phyloP scores from a whole-genome alignment of 768 basidiomycete species.

The Termitomyces sp. region DNA sequence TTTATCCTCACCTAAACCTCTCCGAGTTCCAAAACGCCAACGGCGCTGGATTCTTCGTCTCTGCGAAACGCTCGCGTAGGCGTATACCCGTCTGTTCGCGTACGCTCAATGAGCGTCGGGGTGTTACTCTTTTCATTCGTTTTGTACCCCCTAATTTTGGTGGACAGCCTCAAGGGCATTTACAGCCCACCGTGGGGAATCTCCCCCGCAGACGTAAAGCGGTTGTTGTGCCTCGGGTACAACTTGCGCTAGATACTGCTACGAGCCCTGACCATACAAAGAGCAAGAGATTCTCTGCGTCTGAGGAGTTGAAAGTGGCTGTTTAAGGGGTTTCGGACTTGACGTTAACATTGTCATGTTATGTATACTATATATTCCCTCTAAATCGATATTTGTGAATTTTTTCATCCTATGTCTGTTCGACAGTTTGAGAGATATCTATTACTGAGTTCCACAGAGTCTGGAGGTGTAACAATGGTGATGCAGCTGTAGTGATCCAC shows the following conservation, averaged over 20 bases:
- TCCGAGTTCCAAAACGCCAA: background rate
- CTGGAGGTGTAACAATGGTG: too few species aligned
- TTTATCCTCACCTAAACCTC: background rate
- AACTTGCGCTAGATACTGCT: too few species aligned
- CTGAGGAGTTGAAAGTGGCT: background rate
- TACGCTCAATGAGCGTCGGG: slow-evolving; percentile 9
- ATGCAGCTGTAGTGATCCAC: too few species aligned
- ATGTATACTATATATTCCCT: background rate
- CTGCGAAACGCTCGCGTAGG: background rate
- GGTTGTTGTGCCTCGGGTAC: background rate
- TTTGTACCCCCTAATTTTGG: slow-evolving; percentile 4
- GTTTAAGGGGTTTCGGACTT: background rate
- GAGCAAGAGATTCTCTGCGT: background rate
- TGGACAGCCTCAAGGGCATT: slow-evolving; percentile 13
- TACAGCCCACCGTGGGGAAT: slow-evolving; percentile 6
- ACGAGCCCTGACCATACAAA: background rate
- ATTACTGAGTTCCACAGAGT: too few species aligned
- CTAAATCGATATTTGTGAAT: background rate
- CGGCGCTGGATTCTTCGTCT: slow-evolving; percentile 2
- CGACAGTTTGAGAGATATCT: too few species aligned
- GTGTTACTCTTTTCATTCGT: slow-evolving; percentile 7
- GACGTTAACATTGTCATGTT: background rate
- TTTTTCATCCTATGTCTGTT: too few species aligned
- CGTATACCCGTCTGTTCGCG: background rate
- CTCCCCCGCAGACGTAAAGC: slow-evolving; percentile 8